Conservation (phyloP, 306 rosid species). For the Datisca glomerata region DNA sequence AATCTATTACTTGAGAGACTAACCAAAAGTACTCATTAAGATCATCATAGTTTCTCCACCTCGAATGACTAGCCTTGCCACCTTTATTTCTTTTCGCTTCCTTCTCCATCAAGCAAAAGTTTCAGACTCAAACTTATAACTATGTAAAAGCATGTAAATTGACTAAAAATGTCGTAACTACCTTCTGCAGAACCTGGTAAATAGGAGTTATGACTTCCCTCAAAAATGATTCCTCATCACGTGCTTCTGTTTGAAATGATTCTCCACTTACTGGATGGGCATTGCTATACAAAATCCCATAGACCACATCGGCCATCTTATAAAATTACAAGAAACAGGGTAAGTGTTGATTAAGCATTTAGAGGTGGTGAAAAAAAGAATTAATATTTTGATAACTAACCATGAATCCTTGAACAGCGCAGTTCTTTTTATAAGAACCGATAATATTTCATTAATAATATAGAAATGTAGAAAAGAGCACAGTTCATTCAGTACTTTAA, state of each 20-base stretch:
- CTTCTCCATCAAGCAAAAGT: constrained; percentile 37
- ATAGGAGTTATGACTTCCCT: constrained; percentile 59
- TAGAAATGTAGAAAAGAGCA: too few relatives aligned
- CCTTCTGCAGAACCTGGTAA: constrained; percentile 55
- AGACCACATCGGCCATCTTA: constrained; percentile 69
- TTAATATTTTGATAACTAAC: too few relatives aligned
- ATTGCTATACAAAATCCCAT: constrained; percentile 41
- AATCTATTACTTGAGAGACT: constrained; percentile 13
- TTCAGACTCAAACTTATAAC: constrained; percentile 19
- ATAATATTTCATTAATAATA: too few relatives aligned
- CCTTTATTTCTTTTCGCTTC: constrained; percentile 81
- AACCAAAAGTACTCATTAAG: constrained; percentile 96
- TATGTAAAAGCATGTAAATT: constrained; percentile 12
- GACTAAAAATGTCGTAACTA: constrained; percentile 20
- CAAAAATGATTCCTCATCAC: constrained; percentile 59
- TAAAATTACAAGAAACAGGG: constrained; percentile 13
- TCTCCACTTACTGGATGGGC: constrained; percentile 40
- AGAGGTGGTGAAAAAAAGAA: too few relatives aligned
- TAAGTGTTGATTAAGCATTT: constrained; percentile 10
- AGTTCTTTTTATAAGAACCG: too few relatives aligned
- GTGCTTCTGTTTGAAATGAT: constrained; percentile 25
- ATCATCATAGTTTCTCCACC: constrained; percentile 98
- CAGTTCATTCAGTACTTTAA: neutral
- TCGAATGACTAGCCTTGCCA: constrained; percentile 89
- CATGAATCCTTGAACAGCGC: too few relatives aligned